Conservation (phyloP, 2,329 filamentous ascomycete genomes). For the Aspergillus puulaauensis region DNA sequence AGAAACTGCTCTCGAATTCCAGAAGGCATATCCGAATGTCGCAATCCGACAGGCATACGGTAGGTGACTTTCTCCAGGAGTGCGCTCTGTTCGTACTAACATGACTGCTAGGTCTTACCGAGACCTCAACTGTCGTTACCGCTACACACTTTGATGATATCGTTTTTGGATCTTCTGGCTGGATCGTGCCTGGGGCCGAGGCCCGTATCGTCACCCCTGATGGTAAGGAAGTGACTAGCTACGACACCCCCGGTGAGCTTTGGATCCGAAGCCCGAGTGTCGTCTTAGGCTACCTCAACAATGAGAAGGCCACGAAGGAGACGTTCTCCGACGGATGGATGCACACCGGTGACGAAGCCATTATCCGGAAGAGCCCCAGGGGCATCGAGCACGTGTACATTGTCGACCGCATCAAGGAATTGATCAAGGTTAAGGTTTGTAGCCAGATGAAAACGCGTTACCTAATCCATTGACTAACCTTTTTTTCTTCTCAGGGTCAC, state of each 20-base stretch:
- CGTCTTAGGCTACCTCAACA: conserved; percentile 81
- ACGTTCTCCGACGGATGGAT: conserved; percentile 81
- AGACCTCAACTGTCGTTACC: conserved; percentile 70
- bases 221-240: conserved; percentile 67
- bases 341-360: conserved; percentile 80
- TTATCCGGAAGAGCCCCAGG: conserved; percentile 61
- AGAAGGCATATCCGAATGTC: conserved; percentile 63
- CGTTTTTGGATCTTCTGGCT: conserved; percentile 70
- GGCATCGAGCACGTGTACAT: conserved; percentile 82
- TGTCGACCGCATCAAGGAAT: conserved; percentile 76
- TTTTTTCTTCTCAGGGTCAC: conserved; percentile 55
- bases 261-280: conserved; percentile 75
- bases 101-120: conserved; percentile 63
- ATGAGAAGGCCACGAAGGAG: conserved; percentile 76
- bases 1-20: conserved; percentile 67
- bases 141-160: conserved; percentile 61
- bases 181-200: conserved; percentile 63
- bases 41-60: conserved; percentile 71
- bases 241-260: conserved; percentile 77
- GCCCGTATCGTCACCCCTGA: conserved; percentile 68
- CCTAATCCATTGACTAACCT: neutral
- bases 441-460: conserved; percentile 8
- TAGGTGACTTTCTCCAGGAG: conserved; percentile 22
- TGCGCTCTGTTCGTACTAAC: neutral
- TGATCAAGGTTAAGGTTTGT: conserved; percentile 74